These are phyloP conservation scores for Nakazawaea wyomingensis DNA, from an alignment of 805 yeast genomes.

Conservation along the genomic window DNA sequence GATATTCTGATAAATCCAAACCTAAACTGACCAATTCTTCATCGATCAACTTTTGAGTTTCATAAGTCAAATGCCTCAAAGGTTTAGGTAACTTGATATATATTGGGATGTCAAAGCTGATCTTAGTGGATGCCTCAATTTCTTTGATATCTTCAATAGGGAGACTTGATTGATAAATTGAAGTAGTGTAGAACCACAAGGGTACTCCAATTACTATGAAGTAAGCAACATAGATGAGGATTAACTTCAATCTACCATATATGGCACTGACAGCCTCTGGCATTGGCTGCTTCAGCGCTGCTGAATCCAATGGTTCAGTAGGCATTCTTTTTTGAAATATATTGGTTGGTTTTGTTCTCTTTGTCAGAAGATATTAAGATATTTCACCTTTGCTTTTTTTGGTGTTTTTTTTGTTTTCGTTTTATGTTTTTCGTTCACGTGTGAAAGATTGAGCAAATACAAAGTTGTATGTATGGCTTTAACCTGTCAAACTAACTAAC, in stretches of 20 bases:
- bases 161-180: slow-evolving; percentile 56
- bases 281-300: slow-evolving; percentile 1
- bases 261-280: slow-evolving; percentile 8
- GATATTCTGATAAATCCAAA: slow-evolving; percentile 2
- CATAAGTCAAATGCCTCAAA: slow-evolving; percentile 24
- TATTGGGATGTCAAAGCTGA: slow-evolving; percentile 36
- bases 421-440: neutral
- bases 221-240: slow-evolving; percentile 22
- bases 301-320: neutral
- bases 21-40: slow-evolving; percentile 20
- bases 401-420: neutral
- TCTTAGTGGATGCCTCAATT: slow-evolving; percentile 24
- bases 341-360: too few species aligned
- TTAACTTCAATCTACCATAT: slow-evolving; percentile 18
- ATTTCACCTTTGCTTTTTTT: too few species aligned
- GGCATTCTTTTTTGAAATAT: too few species aligned
- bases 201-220: slow-evolving; percentile 47
- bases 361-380: too few species aligned
- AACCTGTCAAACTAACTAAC: too few species aligned
- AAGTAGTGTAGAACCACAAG: slow-evolving; percentile 54
- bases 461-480: too few species aligned
- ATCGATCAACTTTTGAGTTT: slow-evolving; percentile 34
- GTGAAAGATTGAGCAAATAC: too few species aligned
- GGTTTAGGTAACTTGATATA: slow-evolving; percentile 32
- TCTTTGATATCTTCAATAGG: slow-evolving; percentile 40